Base-by-base conservation (phyloP, 805 yeast genomes). In the Saturnispora halmiae region DNA sequence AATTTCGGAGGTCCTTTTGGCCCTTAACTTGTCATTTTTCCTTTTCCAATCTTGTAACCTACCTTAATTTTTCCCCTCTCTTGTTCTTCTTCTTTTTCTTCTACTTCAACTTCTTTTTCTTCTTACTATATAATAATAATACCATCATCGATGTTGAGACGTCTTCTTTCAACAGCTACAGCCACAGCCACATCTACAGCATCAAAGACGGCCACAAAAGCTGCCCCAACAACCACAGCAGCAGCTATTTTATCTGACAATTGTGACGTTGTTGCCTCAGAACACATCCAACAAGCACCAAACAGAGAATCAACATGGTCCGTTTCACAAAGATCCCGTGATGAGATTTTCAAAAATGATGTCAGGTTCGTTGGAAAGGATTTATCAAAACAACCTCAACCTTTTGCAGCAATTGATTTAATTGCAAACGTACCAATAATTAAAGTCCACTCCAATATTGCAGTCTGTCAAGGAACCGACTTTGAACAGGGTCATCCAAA, bases 401-500 rank as follows among this genome's bases (percentile, higher is more conserved):
- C 94, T 6, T 75, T 76, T 46, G 83, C 94, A 31, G 94, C 94
- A 42, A 85, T 85, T 54, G 92, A 85, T 34, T 70, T 85, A 60
- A 82, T 85, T 51, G 79, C 81, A 25, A 65, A 79, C 55, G 77
- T 77, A 54, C 94, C 95, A 2, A 64, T 84, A 31, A 66, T 75
- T 50, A 81, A 72, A 54, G 65, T 84, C 30, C 72, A 69, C 47
- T 45, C 47, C 24, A 70, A 76, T 52, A 60, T 77, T 39, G 95
- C 95, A 1, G 90, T 80, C 14, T 85, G 95, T 59, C 84, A 82
- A 52, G 95, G 95, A 30, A 79, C 82, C 50, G 77, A 69, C 51
- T 82, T 82, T 9, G 76, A 74, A 53, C 82, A 77, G 52, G 95
- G 95, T 15, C 95, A 84, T 59, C 95, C 95, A 33, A 81, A 79